phyloP scores from a whole-genome alignment of 805 yeast species.

The Metschnikowia koreensis region DNA sequence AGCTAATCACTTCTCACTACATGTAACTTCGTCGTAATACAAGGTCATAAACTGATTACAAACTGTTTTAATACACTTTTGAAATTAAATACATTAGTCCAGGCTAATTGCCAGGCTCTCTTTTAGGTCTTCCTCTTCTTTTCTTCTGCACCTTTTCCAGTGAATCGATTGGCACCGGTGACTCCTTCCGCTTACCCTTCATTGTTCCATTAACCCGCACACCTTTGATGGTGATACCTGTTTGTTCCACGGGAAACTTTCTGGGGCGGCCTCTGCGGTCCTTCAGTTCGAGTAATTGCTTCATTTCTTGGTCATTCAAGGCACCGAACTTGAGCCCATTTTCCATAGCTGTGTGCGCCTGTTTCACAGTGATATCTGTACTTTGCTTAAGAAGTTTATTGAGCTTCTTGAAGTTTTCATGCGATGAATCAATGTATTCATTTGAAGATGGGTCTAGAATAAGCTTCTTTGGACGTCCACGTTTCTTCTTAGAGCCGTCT shows the following conservation, averaged over 20 bases:
- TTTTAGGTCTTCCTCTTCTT: constrained; percentile 15
- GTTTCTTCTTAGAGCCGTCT: constrained; percentile 28
- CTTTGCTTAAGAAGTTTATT: constrained; percentile 28
- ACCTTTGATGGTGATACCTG: constrained; percentile 44
- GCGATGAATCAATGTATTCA: constrained; percentile 39
- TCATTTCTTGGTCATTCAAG: constrained; percentile 13
- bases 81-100: background rate
- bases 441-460: constrained; percentile 43
- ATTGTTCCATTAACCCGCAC: constrained; percentile 39
- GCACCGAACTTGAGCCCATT: constrained; percentile 11
- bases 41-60: background rate
- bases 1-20: too few species aligned
- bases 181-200: constrained; percentile 10
- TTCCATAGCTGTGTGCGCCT: constrained; percentile 6
- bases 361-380: constrained; percentile 6
- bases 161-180: constrained; percentile 1
- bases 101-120: constrained; percentile 1
- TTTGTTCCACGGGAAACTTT: constrained; percentile 47
- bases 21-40: too few species aligned
- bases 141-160: constrained; percentile 8
- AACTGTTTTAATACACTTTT: background rate
- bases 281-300: constrained; percentile 37
- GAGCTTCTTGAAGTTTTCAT: constrained; percentile 41
- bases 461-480: constrained; percentile 44
- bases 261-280: constrained; percentile 52